A percentile compares a stretch with the other conserved stretches of the same genome.
These are phyloP conservation scores for Pseudomonodictys pantanalensis DNA, from an alignment of 495 filamentous ascomycete species.

Conservation along the genomic window DNA sequence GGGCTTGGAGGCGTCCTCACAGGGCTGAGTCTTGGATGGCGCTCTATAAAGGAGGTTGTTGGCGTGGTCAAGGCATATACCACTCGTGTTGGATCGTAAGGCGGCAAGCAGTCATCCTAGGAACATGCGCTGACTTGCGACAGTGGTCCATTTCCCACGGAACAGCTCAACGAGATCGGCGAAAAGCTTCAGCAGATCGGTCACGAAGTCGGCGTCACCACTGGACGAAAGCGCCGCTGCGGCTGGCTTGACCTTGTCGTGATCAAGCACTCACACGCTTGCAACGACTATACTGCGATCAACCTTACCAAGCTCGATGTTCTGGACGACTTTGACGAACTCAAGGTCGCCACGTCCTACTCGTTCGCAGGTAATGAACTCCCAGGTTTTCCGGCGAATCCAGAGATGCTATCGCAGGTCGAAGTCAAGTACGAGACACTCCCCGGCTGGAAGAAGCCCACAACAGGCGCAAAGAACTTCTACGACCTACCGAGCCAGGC, in stretches of 20 bases:
- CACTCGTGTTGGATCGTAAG: slow-evolving; percentile 41
- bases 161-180: slow-evolving; percentile 53
- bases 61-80: slow-evolving; percentile 86
- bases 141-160: slow-evolving; percentile 76
- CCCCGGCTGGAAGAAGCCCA: slow-evolving; percentile 73
- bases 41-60: slow-evolving; percentile 59
- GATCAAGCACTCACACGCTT: slow-evolving; percentile 61
- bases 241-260: slow-evolving; percentile 91
- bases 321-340: slow-evolving; percentile 75
- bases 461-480: slow-evolving; percentile 58
- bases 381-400: slow-evolving; percentile 64
- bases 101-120: background rate
- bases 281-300: slow-evolving; percentile 50
- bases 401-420: slow-evolving; percentile 58
- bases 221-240: slow-evolving; percentile 77
- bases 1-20: slow-evolving; percentile 70
- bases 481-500: slow-evolving; percentile 74
- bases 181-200: slow-evolving; percentile 63
- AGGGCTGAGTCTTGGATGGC: slow-evolving; percentile 50
- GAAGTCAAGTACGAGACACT: slow-evolving; percentile 69
- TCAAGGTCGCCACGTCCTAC: slow-evolving; percentile 78
- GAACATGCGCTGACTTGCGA: slow-evolving; percentile 50
- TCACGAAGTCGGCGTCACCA: slow-evolving; percentile 75
- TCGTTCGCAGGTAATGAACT: slow-evolving; percentile 49
- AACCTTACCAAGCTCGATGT: slow-evolving; percentile 91